Evolutionary conservation across 2,329 filamentous ascomycete species (phyloP).

Genomic region (Paecilomyces sp.): DNA sequence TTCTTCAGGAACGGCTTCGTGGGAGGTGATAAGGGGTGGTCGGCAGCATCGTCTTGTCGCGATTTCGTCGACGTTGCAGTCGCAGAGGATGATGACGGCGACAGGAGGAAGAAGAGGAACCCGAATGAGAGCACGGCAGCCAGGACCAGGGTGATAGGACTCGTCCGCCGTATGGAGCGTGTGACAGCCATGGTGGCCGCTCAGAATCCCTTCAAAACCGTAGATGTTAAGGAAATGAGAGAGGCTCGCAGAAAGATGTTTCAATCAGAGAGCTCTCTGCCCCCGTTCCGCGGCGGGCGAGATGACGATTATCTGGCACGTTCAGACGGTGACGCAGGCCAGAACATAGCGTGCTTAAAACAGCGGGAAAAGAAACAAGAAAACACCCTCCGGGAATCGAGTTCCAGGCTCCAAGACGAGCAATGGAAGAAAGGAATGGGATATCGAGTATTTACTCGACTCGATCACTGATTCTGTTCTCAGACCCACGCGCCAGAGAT

Average conservation of each 20-base stretch:
- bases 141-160: constrained; percentile 66
- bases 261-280: neutral
- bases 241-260: neutral
- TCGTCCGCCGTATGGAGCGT: constrained; percentile 71
- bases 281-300: neutral
- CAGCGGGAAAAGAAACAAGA: neutral
- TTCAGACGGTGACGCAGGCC: neutral
- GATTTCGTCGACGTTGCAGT: constrained; percentile 42
- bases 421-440: neutral
- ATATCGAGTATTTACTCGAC: neutral
- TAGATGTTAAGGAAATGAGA: neutral
- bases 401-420: neutral
- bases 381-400: neutral
- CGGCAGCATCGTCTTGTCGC: constrained; percentile 52
- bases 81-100: constrained; percentile 45
- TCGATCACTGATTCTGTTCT: neutral
- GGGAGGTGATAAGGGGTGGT: constrained; percentile 65
- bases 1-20: constrained; percentile 68
- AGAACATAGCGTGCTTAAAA: neutral
- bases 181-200: constrained; percentile 47
- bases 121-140: constrained; percentile 66
- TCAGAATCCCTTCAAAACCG: constrained; percentile 7
- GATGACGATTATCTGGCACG: neutral
- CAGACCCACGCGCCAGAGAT: neutral
- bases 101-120: constrained; percentile 59